Evolutionary conservation across 208 protist species (phyloP).

Genomic region (Chromosphaera perkinsii): DNA sequence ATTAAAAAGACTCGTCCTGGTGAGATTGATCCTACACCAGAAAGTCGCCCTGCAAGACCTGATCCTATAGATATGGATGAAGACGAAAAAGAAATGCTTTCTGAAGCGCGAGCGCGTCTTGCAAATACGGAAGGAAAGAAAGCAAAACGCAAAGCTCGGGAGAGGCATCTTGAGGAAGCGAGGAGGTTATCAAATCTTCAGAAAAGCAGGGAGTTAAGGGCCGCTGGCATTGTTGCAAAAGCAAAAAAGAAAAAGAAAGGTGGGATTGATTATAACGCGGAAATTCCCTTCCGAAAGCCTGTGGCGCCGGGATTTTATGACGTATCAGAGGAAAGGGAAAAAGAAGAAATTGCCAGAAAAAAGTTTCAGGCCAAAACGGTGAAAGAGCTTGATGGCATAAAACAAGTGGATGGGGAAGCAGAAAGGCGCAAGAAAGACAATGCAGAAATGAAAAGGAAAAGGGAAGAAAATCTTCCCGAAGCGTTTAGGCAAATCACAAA

Average conservation of each 20-base stretch:
- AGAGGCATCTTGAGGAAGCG: conserved; percentile 94
- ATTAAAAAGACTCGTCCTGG: conserved; percentile 64
- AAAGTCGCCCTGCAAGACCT: conserved; percentile 84
- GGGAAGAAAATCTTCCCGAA: conserved; percentile 57
- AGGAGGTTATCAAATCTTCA: conserved; percentile 89
- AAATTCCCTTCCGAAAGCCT: conserved; percentile 73
- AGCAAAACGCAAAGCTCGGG: conserved; percentile 91
- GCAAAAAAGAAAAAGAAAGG: conserved; percentile 26
- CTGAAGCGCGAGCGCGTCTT: conserved; percentile 94
- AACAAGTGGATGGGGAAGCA: conserved; percentile 46
- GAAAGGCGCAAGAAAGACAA: conserved; percentile 57
- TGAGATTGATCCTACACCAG: conserved; percentile 91
- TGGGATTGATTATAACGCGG: conserved; percentile 70
- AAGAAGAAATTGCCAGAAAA: conserved; percentile 8
- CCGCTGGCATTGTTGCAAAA: conserved; percentile 75
- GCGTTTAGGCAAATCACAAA: conserved; percentile 19
- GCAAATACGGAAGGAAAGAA: conserved; percentile 99
- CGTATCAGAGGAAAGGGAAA: conserved; percentile 27
- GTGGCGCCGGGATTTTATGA: conserved; percentile 63
- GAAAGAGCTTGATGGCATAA: conserved; percentile 53
- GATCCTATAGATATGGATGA: conserved; percentile 95
- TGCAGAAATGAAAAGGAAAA: conserved; percentile 47
- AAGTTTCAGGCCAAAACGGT: conserved; percentile 23
- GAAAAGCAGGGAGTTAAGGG: conserved; percentile 90
- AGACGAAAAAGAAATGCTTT: conserved; percentile 95